Percentiles rank a stretch among this genome's conserved stretches.
Evolutionary conservation across 805 yeast species (phyloP).

Genomic region (Candida railenensis): DNA sequence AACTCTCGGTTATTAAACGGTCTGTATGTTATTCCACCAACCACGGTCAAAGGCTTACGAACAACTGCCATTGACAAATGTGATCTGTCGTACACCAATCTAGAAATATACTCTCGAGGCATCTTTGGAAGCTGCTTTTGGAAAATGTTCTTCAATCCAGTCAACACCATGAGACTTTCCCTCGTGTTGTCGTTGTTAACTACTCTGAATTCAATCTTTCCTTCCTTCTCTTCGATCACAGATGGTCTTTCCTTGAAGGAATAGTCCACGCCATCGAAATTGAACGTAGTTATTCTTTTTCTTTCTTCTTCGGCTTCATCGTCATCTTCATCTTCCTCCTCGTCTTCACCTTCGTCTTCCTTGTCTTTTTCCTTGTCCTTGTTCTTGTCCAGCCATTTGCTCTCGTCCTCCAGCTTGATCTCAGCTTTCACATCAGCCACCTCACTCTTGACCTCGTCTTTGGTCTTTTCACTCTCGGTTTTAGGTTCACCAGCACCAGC

Average conservation of each 20-base stretch:
- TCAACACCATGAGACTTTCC: constrained; percentile 86
- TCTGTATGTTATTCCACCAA: constrained; percentile 95
- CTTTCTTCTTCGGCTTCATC: constrained; percentile 43
- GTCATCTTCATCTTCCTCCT: constrained; percentile 44
- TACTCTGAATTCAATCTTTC: constrained; percentile 90
- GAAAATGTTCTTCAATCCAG: constrained; percentile 93
- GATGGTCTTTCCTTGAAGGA: constrained; percentile 91
- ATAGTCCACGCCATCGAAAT: constrained; percentile 75
- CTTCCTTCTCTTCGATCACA: constrained; percentile 89
- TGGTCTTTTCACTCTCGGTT: constrained; percentile 4
- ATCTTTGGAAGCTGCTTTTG: constrained; percentile 97
- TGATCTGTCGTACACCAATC: constrained; percentile 90
- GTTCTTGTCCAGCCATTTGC: constrained; percentile 12
- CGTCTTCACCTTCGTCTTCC: constrained; percentile 32
- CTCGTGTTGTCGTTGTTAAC: constrained; percentile 90
- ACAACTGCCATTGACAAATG: constrained; percentile 97
- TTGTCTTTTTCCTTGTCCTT: constrained; percentile 20
- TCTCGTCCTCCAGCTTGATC: constrained; percentile 6
- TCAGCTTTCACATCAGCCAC: constrained; percentile 10
- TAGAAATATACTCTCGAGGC: constrained; percentile 96
- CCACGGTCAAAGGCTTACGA: constrained; percentile 89
- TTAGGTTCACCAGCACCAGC: constrained; percentile 6
- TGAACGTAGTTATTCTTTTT: constrained; percentile 48
- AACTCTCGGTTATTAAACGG: constrained; percentile 89
- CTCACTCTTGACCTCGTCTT: neutral